Evolutionary conservation across 2,329 filamentous ascomycete genomes (phyloP).

Genomic region (Colletotrichum salicis): DNA sequence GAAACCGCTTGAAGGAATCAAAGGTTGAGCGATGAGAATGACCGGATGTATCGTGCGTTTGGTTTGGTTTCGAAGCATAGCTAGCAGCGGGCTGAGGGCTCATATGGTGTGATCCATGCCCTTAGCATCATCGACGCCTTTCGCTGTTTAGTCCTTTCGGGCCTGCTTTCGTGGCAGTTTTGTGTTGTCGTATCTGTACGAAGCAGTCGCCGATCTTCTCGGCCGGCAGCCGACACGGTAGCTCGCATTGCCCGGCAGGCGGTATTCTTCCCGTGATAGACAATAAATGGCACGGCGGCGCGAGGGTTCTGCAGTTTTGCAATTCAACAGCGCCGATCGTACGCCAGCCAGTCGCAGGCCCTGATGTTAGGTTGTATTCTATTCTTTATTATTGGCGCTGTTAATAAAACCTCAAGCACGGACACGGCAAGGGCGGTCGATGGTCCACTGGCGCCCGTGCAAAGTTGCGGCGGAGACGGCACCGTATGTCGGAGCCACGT

Average conservation of each 20-base stretch:
- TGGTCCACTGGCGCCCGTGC: background rate
- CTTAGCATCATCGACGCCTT: constrained; percentile 14
- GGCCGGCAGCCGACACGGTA: background rate
- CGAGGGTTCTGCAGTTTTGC: background rate
- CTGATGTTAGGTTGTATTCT: background rate
- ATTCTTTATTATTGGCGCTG: constrained; percentile 3
- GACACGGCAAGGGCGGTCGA: constrained; percentile 12
- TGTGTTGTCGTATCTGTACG: background rate
- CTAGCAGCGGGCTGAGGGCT: background rate
- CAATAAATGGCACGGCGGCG: background rate
- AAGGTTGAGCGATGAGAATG: background rate
- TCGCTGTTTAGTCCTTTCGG: background rate
- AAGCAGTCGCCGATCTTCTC: background rate
- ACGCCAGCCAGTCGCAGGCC: constrained; percentile 20
- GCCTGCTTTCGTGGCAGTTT: background rate
- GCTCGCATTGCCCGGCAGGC: background rate
- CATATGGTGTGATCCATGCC: constrained; percentile 11
- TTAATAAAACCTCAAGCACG: constrained; percentile 17
- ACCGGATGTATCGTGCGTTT: background rate
- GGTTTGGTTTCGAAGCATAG: constrained; percentile 28
- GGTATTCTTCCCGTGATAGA: background rate
- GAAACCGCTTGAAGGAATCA: constrained; percentile 1
- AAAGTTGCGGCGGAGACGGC: constrained; percentile 16
- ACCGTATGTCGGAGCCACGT: constrained; percentile 17
- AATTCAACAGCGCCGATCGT: constrained; percentile 25